Conservation (phyloP, 208 protist genomes). For the Crithidia sp. region DNA sequence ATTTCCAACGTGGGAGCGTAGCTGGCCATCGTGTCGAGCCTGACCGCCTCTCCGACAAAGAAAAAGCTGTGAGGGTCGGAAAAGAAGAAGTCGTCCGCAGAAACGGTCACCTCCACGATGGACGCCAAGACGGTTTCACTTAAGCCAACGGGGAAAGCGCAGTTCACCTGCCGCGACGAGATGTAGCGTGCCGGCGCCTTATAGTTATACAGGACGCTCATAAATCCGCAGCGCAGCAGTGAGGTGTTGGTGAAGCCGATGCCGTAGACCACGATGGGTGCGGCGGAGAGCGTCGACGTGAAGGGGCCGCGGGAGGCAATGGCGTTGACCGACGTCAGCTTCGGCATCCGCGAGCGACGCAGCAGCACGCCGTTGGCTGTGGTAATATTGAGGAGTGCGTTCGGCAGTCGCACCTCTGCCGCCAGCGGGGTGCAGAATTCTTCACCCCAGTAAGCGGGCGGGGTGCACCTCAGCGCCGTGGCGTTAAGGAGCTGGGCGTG, state of each 20-base stretch:
- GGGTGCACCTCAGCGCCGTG: constrained; percentile 17
- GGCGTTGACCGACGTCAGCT: constrained; percentile 1
- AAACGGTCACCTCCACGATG: constrained; percentile 31
- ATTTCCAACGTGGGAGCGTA: not conserved
- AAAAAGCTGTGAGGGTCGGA: constrained; percentile 30
- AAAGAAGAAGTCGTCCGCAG: constrained; percentile 38
- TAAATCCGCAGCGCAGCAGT: constrained; percentile 26
- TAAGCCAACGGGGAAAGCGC: constrained; percentile 7
- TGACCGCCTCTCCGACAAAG: constrained; percentile 41
- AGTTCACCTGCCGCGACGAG: constrained; percentile 26
- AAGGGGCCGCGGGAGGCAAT: constrained; percentile 11
- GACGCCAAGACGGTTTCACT: constrained; percentile 1
- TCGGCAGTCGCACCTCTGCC: constrained; percentile 5
- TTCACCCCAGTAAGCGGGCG: not conserved
- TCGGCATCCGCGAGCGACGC: constrained; percentile 8
- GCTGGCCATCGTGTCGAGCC: constrained; percentile 13
- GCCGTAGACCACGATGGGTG: constrained; percentile 13
- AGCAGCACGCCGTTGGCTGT: constrained; percentile 14
- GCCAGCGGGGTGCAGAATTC: not conserved
- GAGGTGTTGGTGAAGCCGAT: constrained; percentile 22
- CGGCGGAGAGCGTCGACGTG: not conserved
- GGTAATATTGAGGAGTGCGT: not conserved
- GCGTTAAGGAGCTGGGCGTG: constrained; percentile 9
- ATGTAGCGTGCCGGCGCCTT: constrained; percentile 19
- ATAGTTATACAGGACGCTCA: constrained; percentile 10